Evolutionary conservation across 1,284 basidiomycete species (phyloP), one percentile per base, ranked within the genome.

Genomic region (Ceratobasidium sp.): DNA sequence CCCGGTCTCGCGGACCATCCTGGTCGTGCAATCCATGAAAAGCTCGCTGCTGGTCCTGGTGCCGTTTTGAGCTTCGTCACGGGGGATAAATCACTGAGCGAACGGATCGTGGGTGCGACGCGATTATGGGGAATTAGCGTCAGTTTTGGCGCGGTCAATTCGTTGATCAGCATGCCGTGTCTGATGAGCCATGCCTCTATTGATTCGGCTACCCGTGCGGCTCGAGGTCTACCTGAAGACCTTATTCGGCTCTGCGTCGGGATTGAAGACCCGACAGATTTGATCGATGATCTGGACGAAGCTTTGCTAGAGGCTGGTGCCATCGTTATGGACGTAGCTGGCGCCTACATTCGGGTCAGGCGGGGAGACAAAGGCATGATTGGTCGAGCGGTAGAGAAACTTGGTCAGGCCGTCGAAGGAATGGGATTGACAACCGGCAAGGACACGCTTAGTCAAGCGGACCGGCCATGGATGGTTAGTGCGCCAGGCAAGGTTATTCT

Each of bases 111-210:
- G 10, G 97, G 94, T 6, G 94, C 93, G 0, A 95, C 97, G 10
- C 90, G 96, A 68, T 87, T 99, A 44, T 99, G 97, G 97, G 96
- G 97, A 46, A 98, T 99, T 84, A 96, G 94, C 81, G 98, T 99
- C 82, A 97, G 95, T 83, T 99, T 99, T 85, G 98, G 98, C 44
- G 97, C 96, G 82, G 97, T 99, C 82, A 99, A 99, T 88, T 96
- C 94, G 84, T 87, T 99, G 84, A 99, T 99, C 86, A 97, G 95
- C 82, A 99, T 99, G 98, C 98, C 98, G 61, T 99, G 98, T 86
- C 92, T 97, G 82, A 99, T 99, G 98, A 98, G 96, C 39, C 98
- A 99, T 86, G 97, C 98, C 40, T 99, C 97, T 56, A 99, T 99
- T 82, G 97, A 98, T 83, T 92, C 97, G 44, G 95, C 95, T 49